These are phyloP conservation scores for Neurospora sp. DNA, from an alignment of 495 filamentous ascomycete genomes.

Conservation along the genomic window DNA sequence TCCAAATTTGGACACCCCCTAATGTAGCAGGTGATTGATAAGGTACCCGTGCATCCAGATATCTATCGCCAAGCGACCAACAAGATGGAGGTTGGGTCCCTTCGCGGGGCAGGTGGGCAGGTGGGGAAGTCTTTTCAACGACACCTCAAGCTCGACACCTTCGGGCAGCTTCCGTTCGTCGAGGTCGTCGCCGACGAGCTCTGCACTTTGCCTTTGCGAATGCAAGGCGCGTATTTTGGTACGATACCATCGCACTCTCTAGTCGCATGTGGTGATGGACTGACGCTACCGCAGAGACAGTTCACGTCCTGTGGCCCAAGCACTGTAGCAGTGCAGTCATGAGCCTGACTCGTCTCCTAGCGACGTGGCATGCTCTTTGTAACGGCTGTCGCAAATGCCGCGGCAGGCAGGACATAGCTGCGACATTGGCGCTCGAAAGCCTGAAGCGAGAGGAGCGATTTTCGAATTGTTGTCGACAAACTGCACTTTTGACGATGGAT, in stretches of 20 bases:
- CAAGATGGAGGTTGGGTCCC: background rate
- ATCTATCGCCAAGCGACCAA: background rate
- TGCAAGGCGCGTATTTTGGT: background rate
- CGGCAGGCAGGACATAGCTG: background rate
- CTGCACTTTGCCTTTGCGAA: background rate
- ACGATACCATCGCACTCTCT: background rate
- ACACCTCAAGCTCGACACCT: background rate
- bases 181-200: background rate
- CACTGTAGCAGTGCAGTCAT: conserved; percentile 4
- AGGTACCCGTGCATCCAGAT: background rate
- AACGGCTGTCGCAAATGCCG: conserved; percentile 1
- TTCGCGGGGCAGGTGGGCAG: background rate
- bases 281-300: conserved; percentile 12
- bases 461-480: background rate
- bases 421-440: background rate
- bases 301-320: conserved; percentile 16
- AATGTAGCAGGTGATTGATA: background rate
- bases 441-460: background rate
- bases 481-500: background rate
- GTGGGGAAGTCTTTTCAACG: background rate
- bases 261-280: conserved; percentile 6
- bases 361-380: conserved; percentile 21
- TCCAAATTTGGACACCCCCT: background rate
- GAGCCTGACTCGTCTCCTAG: conserved; percentile 18
- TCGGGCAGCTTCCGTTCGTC: background rate